Percentiles rank a stretch among this genome's conserved stretches.
phyloP scores from a whole-genome alignment of 192 early-diverging fungal genomes.

The Glomus cerebriforme region DNA sequence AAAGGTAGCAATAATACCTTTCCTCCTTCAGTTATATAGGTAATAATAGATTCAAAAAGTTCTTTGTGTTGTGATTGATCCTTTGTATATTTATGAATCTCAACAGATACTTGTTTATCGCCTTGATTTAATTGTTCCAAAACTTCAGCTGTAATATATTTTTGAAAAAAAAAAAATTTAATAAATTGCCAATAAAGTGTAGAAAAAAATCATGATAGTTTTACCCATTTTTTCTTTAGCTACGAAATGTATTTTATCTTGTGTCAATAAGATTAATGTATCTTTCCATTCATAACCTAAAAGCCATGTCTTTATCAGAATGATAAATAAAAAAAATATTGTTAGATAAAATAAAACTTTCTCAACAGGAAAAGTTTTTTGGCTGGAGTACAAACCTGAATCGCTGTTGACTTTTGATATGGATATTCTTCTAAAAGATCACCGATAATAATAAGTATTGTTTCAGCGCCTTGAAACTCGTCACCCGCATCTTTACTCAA shows the following conservation, averaged over 20 bases:
- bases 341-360: background rate
- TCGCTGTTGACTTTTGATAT: conserved; percentile 72
- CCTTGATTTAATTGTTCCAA: conserved; percentile 67
- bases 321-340: background rate
- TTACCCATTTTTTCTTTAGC: conserved; percentile 82
- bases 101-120: conserved; percentile 64
- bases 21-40: conserved; percentile 45
- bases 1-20: conserved; percentile 26
- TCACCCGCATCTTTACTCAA: conserved; percentile 34
- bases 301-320: conserved; percentile 75
- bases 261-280: conserved; percentile 77
- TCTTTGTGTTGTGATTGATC: conserved; percentile 72
- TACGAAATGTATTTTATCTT: conserved; percentile 74
- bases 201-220: background rate
- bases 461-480: conserved; percentile 58
- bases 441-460: conserved; percentile 67
- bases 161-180: background rate
- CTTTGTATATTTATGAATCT: conserved; percentile 78
- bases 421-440: conserved; percentile 64
- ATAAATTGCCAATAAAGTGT: background rate
- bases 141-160: conserved; percentile 44
- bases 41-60: conserved; percentile 60
- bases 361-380: background rate
- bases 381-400: conserved; percentile 50
- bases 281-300: conserved; percentile 91